Conservation (phyloP, 2,329 filamentous ascomycete species). For the Grosmannia clavigera region DNA sequence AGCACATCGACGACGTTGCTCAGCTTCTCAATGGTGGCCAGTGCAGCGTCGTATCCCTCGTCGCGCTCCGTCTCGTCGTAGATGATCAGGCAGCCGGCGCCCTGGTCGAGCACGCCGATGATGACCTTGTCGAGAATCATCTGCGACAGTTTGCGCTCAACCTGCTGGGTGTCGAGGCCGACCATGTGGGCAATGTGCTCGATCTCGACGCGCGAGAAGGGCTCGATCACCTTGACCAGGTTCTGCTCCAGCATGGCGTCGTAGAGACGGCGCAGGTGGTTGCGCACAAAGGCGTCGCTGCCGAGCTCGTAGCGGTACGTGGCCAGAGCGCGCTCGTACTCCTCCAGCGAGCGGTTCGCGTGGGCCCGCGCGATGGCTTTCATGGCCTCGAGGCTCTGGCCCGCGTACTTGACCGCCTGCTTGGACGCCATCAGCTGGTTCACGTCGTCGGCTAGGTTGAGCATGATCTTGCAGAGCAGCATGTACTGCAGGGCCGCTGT, state of each 20-base stretch:
- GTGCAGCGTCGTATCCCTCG: slow-evolving; percentile 83
- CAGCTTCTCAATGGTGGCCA: slow-evolving; percentile 92
- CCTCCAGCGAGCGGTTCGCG: slow-evolving; percentile 86
- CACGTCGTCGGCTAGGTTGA: slow-evolving; percentile 93
- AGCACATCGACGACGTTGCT: slow-evolving; percentile 94
- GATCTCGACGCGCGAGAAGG: slow-evolving; percentile 94
- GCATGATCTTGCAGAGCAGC: slow-evolving; percentile 99
- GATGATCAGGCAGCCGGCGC: slow-evolving; percentile 92
- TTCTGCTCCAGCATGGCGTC: slow-evolving; percentile 99
- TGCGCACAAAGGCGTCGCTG: slow-evolving; percentile 90
- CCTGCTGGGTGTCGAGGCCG: slow-evolving; percentile 86
- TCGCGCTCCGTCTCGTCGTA: slow-evolving; percentile 92
- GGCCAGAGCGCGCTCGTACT: slow-evolving; percentile 88
- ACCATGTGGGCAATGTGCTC: slow-evolving; percentile 97
- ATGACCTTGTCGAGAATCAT: slow-evolving; percentile 99
- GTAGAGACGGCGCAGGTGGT: slow-evolving; percentile 89
- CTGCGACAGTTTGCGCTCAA: slow-evolving; percentile 95
- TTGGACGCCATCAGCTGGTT: slow-evolving; percentile 90
- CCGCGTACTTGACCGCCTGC: slow-evolving; percentile 91
- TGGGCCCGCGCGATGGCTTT: slow-evolving; percentile 95
- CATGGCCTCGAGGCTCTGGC: slow-evolving; percentile 95
- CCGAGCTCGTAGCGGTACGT: slow-evolving; percentile 89
- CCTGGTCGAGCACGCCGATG: slow-evolving; percentile 92
- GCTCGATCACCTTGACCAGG: slow-evolving; percentile 98
- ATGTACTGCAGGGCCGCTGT: slow-evolving; percentile 98